Conservation (phyloP, 192 early-diverging fungal species). For the Linnemannia exigua region DNA sequence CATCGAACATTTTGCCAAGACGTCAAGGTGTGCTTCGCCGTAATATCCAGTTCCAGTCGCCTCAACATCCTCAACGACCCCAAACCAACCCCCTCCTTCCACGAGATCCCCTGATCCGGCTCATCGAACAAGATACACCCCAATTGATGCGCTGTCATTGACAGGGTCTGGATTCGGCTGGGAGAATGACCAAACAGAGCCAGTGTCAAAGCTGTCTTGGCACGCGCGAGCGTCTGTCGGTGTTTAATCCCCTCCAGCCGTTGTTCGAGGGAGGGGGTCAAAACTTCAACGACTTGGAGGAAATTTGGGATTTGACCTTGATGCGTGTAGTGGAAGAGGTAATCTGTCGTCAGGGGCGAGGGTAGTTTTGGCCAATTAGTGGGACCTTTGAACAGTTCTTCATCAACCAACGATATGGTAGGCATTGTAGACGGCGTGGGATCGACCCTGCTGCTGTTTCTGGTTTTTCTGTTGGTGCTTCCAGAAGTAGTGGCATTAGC, state of each 20-base stretch:
- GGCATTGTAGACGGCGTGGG: background rate
- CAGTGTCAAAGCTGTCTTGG: background rate
- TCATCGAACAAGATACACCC: background rate
- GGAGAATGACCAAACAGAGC: slow-evolving; percentile 28
- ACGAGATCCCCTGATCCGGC: background rate
- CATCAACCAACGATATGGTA: background rate
- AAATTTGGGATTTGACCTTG: slow-evolving; percentile 27
- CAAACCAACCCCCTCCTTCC: background rate
- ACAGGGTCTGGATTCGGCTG: slow-evolving; percentile 21
- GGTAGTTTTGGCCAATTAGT: background rate
- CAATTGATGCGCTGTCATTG: slow-evolving; percentile 33
- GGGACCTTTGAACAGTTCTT: background rate
- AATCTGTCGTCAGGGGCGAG: slow-evolving; percentile 26
- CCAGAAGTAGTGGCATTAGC: background rate
- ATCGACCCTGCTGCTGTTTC: background rate
- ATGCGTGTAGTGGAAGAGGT: slow-evolving; percentile 33
- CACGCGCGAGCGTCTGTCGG: background rate
- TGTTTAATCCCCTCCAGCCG: background rate
- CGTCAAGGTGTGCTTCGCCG: background rate
- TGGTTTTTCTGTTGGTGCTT: too few relatives aligned
- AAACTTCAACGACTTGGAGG: slow-evolving; percentile 15
- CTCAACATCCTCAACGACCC: slow-evolving; percentile 19
- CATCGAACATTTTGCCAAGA: background rate
- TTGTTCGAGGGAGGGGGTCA: background rate
- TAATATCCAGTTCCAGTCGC: slow-evolving; percentile 31